A percentile compares a stretch with the other conserved stretches of the same genome.
Conservation (phyloP, 345 rosid species). For the Pugionium cornutum region DNA sequence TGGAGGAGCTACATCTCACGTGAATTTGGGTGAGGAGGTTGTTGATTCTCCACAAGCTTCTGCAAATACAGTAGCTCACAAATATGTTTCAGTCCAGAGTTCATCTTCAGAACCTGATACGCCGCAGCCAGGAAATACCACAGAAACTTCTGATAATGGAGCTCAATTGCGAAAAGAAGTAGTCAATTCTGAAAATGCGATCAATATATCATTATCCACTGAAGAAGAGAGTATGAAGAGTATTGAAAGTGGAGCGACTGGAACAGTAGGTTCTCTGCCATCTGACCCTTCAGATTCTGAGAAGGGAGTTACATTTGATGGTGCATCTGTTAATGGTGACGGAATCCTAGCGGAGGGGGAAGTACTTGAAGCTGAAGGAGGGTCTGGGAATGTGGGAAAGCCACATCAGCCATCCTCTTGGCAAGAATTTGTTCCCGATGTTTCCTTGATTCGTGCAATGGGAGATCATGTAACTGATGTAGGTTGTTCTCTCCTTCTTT, state of each 20-base stretch:
- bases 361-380: conserved; percentile 38
- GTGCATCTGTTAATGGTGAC: conserved; percentile 26
- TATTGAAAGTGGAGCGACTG: conserved; percentile 29
- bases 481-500: conserved; percentile 71
- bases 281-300: conserved; percentile 39
- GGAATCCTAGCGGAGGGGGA: conserved; percentile 31
- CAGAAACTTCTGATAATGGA: conserved; percentile 31
- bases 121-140: conserved; percentile 36
- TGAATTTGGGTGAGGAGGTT: conserved; percentile 35
- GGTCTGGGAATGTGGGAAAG: conserved; percentile 36
- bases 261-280: conserved; percentile 25
- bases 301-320: conserved; percentile 42
- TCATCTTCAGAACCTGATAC: conserved; percentile 32
- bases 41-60: conserved; percentile 44
- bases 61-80: conserved; percentile 41
- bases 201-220: conserved; percentile 35
- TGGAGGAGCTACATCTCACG: conserved; percentile 43
- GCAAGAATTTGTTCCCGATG: conserved; percentile 47
- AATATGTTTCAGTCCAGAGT: conserved; percentile 42
- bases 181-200: conserved; percentile 34
- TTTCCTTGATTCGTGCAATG: conserved; percentile 47
- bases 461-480: conserved; percentile 79
- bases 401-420: conserved; percentile 40
- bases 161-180: conserved; percentile 31
- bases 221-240: conserved; percentile 37